A percentile compares a stretch with the other conserved stretches of the same genome.
phyloP scores from a whole-genome alignment of 345 rosid genomes.

The Citrus reticulata region DNA sequence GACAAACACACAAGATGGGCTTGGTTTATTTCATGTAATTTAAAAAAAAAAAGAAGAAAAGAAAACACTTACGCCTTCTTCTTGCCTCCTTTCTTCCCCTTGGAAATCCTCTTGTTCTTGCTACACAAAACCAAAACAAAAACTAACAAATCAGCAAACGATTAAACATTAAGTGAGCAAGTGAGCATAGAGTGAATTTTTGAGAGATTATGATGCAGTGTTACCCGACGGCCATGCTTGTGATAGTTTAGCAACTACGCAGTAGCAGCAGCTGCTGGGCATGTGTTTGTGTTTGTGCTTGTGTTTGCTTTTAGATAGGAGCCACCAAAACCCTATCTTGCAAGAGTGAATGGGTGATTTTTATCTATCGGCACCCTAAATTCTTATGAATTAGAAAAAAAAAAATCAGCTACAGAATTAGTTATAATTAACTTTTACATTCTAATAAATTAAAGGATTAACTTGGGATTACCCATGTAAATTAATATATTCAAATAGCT shows the following conservation, averaged over 20 bases:
- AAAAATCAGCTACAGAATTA: no score
- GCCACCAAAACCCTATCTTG: background rate
- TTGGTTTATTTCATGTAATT: background rate
- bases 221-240: slow-evolving; percentile 46
- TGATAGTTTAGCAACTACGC: background rate
- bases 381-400: background rate
- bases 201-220: background rate
- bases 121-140: slow-evolving; percentile 17
- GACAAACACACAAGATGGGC: background rate
- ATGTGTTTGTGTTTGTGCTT: background rate
- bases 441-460: no score
- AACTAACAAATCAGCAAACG: background rate
- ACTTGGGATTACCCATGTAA: no score
- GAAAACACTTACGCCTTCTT: slow-evolving; percentile 75
- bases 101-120: slow-evolving; percentile 96
- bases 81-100: slow-evolving; percentile 95
- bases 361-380: background rate
- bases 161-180: background rate
- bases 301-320: background rate
- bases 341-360: background rate
- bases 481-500: no score
- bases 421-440: no score
- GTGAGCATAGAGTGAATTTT: background rate
- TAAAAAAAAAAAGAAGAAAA: background rate
- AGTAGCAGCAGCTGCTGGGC: background rate